A percentile compares a stretch with the other conserved stretches of the same genome.
Conservation (phyloP, 1,139 yeast species). For the Kurtzmaniella quercitrusa region DNA sequence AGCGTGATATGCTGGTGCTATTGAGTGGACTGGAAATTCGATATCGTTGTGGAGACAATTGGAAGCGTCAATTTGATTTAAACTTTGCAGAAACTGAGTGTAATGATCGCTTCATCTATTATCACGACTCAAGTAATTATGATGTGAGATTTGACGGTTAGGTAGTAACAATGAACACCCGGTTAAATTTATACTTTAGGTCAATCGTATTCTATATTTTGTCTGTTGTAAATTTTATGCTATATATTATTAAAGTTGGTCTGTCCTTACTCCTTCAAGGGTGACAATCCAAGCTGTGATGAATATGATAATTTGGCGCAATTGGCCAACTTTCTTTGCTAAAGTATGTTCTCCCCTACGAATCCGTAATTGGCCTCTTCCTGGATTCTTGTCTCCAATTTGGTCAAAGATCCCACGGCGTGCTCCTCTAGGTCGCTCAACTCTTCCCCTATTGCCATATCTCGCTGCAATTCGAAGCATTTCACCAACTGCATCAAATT, state of each 20-base stretch:
- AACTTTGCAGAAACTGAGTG: too few species aligned
- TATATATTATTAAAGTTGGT: background rate
- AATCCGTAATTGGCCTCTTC: constrained; percentile 31
- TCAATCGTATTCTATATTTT: background rate
- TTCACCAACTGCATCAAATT: constrained; percentile 25
- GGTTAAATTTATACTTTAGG: background rate
- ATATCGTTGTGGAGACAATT: too few species aligned
- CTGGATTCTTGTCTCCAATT: constrained; percentile 23
- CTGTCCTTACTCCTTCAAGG: background rate
- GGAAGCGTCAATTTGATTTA: too few species aligned
- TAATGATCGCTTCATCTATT: too few species aligned
- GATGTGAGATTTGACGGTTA: too few species aligned
- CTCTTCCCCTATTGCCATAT: constrained; percentile 25
- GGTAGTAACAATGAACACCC: too few species aligned
- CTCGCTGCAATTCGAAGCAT: constrained; percentile 31
- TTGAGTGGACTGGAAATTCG: background rate
- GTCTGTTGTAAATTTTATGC: background rate
- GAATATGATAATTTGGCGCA: too few species aligned
- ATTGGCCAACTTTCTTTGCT: too few species aligned
- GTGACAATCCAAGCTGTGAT: background rate
- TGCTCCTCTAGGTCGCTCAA: constrained; percentile 30
- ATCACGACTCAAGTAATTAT: too few species aligned
- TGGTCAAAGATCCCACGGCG: constrained; percentile 27
- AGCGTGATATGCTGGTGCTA: background rate
- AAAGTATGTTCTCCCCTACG: too few species aligned